Percentiles rank a stretch among this genome's conserved stretches.
Conservation (phyloP, 139 green algal genomes). For the Haematococcus sp. region DNA sequence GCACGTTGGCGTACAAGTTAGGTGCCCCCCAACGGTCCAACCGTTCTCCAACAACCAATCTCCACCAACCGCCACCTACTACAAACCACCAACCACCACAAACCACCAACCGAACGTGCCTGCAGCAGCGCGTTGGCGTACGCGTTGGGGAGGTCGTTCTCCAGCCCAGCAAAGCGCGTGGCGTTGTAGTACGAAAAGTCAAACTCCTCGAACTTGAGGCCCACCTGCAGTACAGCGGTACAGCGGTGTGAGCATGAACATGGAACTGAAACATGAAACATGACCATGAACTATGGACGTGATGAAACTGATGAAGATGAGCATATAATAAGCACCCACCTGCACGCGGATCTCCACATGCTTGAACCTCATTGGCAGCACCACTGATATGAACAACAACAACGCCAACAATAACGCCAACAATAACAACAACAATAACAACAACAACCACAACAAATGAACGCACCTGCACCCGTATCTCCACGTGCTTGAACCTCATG, state of each 20-base stretch:
- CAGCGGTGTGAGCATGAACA: neutral
- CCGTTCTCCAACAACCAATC: no score
- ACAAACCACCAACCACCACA: no score
- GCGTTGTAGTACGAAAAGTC: constrained; percentile 83
- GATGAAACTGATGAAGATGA: no score
- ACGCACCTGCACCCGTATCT: constrained; percentile 41
- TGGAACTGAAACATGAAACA: no score
- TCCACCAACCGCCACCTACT: no score
- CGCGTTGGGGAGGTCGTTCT: constrained; percentile 92
- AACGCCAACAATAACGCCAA: no score
- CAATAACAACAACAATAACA: no score
- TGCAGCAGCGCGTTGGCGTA: constrained; percentile 94
- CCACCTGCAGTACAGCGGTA: constrained; percentile 23
- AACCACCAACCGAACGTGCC: constrained; percentile 31
- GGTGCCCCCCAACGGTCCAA: no score
- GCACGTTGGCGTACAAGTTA: constrained; percentile 91
- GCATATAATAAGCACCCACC: no score
- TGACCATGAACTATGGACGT: no score
- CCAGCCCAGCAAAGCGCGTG: constrained; percentile 87
- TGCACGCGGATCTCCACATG: constrained; percentile 52
- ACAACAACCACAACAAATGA: no score
- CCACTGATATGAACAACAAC: neutral
- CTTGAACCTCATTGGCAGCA: constrained; percentile 70
- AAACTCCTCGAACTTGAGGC: constrained; percentile 75
- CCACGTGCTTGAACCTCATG: constrained; percentile 59